Percentiles rank a stretch among this genome's conserved stretches.
Conservation (phyloP, 2,329 filamentous ascomycete species). For the Colletotrichum sp. region DNA sequence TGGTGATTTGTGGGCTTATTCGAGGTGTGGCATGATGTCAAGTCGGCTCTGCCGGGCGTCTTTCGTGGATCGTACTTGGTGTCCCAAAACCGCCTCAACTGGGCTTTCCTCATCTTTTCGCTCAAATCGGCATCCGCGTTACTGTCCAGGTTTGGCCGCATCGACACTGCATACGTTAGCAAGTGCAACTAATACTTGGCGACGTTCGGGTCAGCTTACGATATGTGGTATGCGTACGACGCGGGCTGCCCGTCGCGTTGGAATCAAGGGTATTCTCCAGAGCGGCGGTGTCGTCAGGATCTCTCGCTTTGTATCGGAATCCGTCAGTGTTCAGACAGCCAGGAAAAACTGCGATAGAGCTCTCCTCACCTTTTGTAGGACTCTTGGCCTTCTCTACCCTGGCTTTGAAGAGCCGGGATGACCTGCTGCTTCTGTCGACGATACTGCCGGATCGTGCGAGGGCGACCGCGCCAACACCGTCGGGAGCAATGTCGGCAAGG, state of each 20-base stretch:
- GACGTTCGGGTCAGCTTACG: background rate
- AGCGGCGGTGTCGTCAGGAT: background rate
- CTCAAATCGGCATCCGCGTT: conserved; percentile 17
- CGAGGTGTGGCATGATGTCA: no score
- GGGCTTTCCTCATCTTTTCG: background rate
- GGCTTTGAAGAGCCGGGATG: conserved; percentile 33
- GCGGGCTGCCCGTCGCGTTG: background rate
- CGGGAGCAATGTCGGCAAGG: conserved; percentile 36
- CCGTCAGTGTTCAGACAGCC: background rate
- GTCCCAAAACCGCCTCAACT: background rate
- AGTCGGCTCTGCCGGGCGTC: background rate
- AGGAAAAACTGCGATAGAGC: background rate
- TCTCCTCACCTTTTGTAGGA: background rate
- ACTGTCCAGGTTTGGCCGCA: background rate
- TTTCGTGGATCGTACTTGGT: conserved; percentile 5
- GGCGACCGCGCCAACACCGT: conserved; percentile 49
- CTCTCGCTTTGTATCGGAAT: background rate
- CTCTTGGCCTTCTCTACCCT: conserved; percentile 31
- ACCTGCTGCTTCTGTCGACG: conserved; percentile 38
- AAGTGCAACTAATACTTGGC: no score
- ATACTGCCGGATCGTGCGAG: conserved; percentile 48
- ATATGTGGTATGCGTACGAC: background rate
- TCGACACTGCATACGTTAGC: conserved; percentile 7
- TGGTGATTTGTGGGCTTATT: background rate
- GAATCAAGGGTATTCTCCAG: background rate